Conservation (phyloP, 805 yeast species). For the Komagataella phaffii region DNA sequence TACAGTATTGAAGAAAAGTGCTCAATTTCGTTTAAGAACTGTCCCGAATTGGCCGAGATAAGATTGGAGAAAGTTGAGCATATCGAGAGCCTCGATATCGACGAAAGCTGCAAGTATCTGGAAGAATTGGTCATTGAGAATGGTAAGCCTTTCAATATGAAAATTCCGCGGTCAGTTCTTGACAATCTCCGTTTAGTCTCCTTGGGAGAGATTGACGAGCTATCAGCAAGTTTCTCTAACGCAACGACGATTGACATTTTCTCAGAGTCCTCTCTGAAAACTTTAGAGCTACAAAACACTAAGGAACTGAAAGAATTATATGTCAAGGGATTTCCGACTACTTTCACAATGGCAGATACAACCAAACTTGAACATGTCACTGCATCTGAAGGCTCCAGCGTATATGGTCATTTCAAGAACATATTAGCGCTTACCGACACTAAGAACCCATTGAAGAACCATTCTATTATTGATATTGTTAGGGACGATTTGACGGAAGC, state of each 20-base stretch:
- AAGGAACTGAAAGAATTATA: background rate
- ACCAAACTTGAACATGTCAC: background rate
- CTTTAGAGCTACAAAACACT: background rate
- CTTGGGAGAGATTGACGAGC: background rate
- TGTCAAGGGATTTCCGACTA: background rate
- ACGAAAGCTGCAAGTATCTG: background rate
- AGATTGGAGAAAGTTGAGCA: background rate
- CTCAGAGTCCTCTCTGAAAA: background rate
- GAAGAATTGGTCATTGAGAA: background rate
- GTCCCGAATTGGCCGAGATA: background rate
- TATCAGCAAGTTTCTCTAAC: background rate
- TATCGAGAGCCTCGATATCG: background rate
- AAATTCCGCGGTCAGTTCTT: background rate
- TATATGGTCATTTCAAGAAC: background rate
- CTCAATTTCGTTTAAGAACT: background rate
- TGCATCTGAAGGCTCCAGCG: background rate
- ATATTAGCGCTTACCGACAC: background rate
- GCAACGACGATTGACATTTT: background rate
- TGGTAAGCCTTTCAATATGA: background rate
- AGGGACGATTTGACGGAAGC: background rate
- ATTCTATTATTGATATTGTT: background rate
- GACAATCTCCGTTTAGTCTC: background rate
- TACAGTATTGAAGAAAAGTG: background rate
- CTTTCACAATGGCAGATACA: background rate
- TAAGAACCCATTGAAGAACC: background rate